These are phyloP conservation scores for Backusella westeae DNA, from an alignment of 192 early-diverging fungal species.

Conservation along the genomic window DNA sequence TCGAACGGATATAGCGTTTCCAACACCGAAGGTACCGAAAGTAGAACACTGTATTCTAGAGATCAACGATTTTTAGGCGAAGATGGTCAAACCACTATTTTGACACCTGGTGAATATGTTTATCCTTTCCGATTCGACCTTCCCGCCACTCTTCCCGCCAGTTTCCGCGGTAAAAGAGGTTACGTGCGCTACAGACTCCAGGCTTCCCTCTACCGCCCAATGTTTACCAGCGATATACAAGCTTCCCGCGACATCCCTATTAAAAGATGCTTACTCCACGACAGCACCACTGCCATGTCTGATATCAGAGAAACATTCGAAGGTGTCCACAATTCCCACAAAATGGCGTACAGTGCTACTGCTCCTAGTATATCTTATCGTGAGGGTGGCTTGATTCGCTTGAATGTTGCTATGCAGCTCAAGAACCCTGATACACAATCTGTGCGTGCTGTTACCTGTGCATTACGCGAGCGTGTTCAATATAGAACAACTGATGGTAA, in stretches of 20 bases:
- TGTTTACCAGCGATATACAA: constrained; percentile 42
- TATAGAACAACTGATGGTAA: constrained; percentile 33
- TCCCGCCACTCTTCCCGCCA: constrained; percentile 36
- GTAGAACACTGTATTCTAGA: constrained; percentile 18
- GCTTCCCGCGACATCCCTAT: constrained; percentile 40
- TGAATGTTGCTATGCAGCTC: constrained; percentile 28
- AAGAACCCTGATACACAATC: constrained; percentile 13
- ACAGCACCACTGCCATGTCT: neutral
- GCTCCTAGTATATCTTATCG: constrained; percentile 34
- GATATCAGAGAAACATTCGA: constrained; percentile 9
- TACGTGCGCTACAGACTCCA: constrained; percentile 45
- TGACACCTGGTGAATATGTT: constrained; percentile 25
- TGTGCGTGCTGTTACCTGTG: constrained; percentile 29
- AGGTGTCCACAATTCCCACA: constrained; percentile 12
- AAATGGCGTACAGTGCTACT: constrained; percentile 27
- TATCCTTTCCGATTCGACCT: constrained; percentile 30
- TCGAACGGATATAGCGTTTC: neutral
- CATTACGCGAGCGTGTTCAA: constrained; percentile 32
- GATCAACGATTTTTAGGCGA: constrained; percentile 25
- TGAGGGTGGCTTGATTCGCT: constrained; percentile 37
- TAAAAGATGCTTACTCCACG: constrained; percentile 42
- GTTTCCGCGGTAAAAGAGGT: constrained; percentile 45
- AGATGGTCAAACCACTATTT: constrained; percentile 14
- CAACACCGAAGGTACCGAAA: constrained; percentile 15
- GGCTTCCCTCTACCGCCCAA: constrained; percentile 36